Conservation (phyloP, 306 rosid species). For the Sechiopsis laciniata region DNA sequence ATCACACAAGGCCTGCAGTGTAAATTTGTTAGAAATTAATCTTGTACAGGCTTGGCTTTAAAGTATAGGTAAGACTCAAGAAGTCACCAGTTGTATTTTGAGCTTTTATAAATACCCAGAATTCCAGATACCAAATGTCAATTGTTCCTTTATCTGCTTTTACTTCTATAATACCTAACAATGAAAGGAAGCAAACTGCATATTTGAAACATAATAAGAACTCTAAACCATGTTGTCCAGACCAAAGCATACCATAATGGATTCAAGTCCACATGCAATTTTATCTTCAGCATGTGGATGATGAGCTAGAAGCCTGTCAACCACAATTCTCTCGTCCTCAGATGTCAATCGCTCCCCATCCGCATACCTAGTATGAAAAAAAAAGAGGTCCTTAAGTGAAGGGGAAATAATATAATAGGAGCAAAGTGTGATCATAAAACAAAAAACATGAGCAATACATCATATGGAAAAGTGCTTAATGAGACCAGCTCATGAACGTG, state of each 20-base stretch:
- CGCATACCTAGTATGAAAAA: slow-evolving; percentile 38
- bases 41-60: not conserved
- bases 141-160: not conserved
- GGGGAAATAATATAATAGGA: not conserved
- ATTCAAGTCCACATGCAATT: slow-evolving; percentile 82
- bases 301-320: slow-evolving; percentile 61
- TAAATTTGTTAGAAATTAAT: not conserved
- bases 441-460: not conserved
- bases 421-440: not conserved
- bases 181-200: not conserved
- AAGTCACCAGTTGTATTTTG: not conserved
- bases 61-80: not conserved
- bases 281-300: slow-evolving; percentile 80
- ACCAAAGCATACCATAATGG: slow-evolving; percentile 53
- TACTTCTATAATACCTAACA: not conserved
- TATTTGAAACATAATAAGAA: not conserved
- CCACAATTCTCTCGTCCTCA: slow-evolving; percentile 61
- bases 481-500: slow-evolving; percentile 6
- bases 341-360: slow-evolving; percentile 53
- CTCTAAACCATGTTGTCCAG: slow-evolving; percentile 1
- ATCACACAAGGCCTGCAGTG: not conserved
- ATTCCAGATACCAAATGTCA: not conserved
- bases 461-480: not conserved
- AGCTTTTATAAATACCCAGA: not conserved
- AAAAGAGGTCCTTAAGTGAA: not conserved